These are phyloP conservation scores for Metschnikowia koreensis DNA, from an alignment of 805 yeast species.

Conservation along the genomic window DNA sequence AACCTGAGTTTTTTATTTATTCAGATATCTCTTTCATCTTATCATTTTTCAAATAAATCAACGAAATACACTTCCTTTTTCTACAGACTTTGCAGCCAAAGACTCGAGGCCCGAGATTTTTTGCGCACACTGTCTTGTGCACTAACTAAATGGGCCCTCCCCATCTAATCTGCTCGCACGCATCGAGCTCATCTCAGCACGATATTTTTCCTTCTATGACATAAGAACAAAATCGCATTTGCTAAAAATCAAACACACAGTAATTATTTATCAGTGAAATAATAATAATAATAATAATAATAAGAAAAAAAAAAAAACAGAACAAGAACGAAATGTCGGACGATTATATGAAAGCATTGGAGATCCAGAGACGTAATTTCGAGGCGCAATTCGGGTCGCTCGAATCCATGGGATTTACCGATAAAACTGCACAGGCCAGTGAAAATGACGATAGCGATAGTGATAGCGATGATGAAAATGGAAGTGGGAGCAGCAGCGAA, in stretches of 20 bases:
- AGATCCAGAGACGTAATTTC: constrained; percentile 55
- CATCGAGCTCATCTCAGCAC: constrained; percentile 8
- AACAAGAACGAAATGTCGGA: constrained; percentile 16
- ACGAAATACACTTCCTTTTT: too few relatives aligned
- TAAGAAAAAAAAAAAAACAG: too few relatives aligned
- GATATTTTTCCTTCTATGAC: too few relatives aligned
- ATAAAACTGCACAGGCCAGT: constrained; percentile 18
- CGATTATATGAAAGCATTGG: constrained; percentile 40
- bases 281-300: background rate
- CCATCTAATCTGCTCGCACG: background rate
- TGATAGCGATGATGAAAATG: constrained; percentile 8
- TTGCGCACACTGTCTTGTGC: too few relatives aligned
- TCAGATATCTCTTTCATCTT: too few relatives aligned
- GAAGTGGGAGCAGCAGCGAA: constrained; percentile 6
- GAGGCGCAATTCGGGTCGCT: constrained; percentile 64
- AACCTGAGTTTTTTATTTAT: too few relatives aligned
- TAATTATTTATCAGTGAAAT: background rate
- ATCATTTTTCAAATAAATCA: too few relatives aligned
- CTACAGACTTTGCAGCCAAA: too few relatives aligned
- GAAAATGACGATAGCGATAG: constrained; percentile 6
- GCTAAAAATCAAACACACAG: too few relatives aligned
- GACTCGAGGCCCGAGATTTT: too few relatives aligned
- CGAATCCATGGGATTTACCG: constrained; percentile 53
- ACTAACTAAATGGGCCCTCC: too few relatives aligned
- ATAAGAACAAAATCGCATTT: too few relatives aligned